Percentiles rank a stretch among this genome's conserved stretches.
These are phyloP conservation scores for Bjerkandera adusta DNA, from an alignment of 1,284 basidiomycete genomes.

Conservation along the genomic window DNA sequence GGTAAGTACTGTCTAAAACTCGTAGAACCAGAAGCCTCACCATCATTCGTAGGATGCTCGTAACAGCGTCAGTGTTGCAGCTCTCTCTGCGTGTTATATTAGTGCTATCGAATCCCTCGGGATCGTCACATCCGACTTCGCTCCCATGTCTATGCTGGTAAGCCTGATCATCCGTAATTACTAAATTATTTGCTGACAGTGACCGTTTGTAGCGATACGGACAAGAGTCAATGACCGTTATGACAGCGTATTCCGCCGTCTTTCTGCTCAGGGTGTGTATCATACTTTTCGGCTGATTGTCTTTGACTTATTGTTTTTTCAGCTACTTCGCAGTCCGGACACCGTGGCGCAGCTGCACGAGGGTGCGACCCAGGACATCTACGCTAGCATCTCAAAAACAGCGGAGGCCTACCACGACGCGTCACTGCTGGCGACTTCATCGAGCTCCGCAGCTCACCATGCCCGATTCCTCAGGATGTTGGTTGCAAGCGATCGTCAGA, in stretches of 20 bases:
- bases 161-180: constrained; percentile 26
- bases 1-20: not conserved
- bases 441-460: constrained; percentile 60
- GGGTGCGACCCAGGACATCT: constrained; percentile 58
- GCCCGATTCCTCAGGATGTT: constrained; percentile 73
- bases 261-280: constrained; percentile 64
- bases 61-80: constrained; percentile 58
- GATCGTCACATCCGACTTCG: constrained; percentile 72
- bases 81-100: constrained; percentile 66
- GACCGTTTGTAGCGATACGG: constrained; percentile 59
- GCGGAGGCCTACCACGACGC: constrained; percentile 75
- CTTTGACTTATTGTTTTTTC: not conserved
- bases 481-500: constrained; percentile 59
- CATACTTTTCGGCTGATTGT: constrained; percentile 9
- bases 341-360: constrained; percentile 53
- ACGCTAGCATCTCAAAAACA: constrained; percentile 59
- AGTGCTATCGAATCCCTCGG: constrained; percentile 68
- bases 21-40: not conserved
- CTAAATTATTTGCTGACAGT: not conserved
- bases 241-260: constrained; percentile 82
- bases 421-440: constrained; percentile 55
- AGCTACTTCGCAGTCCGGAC: constrained; percentile 66
- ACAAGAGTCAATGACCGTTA: constrained; percentile 77
- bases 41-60: constrained; percentile 33
- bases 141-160: constrained; percentile 72